Conservation (phyloP, 1,139 yeast genomes). For the Pichia sp. region DNA sequence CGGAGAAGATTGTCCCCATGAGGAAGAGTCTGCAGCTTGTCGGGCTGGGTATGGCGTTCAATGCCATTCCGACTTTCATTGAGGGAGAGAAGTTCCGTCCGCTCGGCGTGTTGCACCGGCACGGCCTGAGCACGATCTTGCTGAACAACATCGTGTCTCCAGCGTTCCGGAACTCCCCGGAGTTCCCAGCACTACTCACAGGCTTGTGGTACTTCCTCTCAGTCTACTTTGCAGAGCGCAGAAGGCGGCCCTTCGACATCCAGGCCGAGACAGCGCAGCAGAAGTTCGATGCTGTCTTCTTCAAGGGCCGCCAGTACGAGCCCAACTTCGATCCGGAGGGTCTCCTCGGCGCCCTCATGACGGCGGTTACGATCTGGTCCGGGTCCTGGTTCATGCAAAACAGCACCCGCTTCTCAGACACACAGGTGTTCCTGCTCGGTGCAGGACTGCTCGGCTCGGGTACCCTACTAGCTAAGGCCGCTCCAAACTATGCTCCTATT, state of each 20-base stretch:
- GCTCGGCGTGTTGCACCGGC: slow-evolving; percentile 36
- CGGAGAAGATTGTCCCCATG: slow-evolving; percentile 16
- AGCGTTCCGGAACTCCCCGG: not conserved
- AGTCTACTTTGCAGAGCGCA: not conserved
- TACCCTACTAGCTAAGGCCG: not conserved
- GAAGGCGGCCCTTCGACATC: slow-evolving; percentile 27
- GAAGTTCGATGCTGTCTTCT: slow-evolving; percentile 28
- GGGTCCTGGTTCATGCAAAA: slow-evolving; percentile 31
- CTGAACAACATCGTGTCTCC: slow-evolving; percentile 9
- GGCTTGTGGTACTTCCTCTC: not conserved
- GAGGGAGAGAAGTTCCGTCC: slow-evolving; percentile 26
- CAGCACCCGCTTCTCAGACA: slow-evolving; percentile 21
- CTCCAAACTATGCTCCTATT: not conserved
- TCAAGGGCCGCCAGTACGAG: slow-evolving; percentile 26
- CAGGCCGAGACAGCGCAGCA: slow-evolving; percentile 34
- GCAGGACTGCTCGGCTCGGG: not conserved
- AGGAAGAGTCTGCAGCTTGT: slow-evolving; percentile 28
- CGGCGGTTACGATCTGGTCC: slow-evolving; percentile 35
- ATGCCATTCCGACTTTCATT: slow-evolving; percentile 22
- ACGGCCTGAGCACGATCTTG: slow-evolving; percentile 33
- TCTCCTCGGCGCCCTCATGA: slow-evolving; percentile 33
- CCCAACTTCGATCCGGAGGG: slow-evolving; percentile 37
- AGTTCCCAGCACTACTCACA: not conserved
- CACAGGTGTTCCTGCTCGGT: not conserved
- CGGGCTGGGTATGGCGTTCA: slow-evolving; percentile 36